Evolutionary conservation across 1,139 yeast genomes (phyloP).

Genomic region (Ogataea hybrid): DNA sequence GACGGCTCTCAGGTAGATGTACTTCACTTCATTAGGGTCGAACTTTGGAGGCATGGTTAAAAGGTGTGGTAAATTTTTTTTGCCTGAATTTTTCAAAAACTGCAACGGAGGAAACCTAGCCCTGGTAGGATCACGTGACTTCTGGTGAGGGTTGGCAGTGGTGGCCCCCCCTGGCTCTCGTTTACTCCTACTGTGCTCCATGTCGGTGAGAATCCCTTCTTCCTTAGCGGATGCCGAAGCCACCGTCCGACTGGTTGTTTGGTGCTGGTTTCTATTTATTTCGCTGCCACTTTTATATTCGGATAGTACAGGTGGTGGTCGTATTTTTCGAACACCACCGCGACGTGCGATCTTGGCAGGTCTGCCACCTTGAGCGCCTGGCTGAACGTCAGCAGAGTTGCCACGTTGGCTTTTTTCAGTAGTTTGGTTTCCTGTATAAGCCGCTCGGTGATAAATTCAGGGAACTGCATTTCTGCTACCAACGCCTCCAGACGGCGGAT

Average conservation of each 20-base stretch:
- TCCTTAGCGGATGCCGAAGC: slow-evolving; percentile 35
- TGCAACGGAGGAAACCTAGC: neutral
- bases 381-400: slow-evolving; percentile 20
- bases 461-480: slow-evolving; percentile 11
- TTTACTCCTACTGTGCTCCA: slow-evolving; percentile 1
- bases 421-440: slow-evolving; percentile 14
- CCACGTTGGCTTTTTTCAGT: slow-evolving; percentile 20
- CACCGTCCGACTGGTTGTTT: slow-evolving; percentile 29
- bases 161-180: neutral
- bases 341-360: neutral
- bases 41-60: slow-evolving; percentile 86
- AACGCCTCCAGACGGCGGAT: slow-evolving; percentile 9
- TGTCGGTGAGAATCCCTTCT: slow-evolving; percentile 26
- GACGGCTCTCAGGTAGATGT: slow-evolving; percentile 98
- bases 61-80: slow-evolving; percentile 13
- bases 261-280: neutral
- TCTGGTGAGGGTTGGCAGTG: neutral
- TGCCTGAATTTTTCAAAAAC: slow-evolving; percentile 6
- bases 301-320: slow-evolving; percentile 29
- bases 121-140: slow-evolving; percentile 9
- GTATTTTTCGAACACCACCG: slow-evolving; percentile 17
- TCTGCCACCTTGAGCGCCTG: slow-evolving; percentile 15
- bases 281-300: slow-evolving; percentile 12
- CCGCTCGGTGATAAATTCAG: slow-evolving; percentile 11
- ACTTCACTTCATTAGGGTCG: slow-evolving; percentile 98